Evolutionary conservation across 441 rosid species (phyloP).

Genomic region (Brassica balearica): DNA sequence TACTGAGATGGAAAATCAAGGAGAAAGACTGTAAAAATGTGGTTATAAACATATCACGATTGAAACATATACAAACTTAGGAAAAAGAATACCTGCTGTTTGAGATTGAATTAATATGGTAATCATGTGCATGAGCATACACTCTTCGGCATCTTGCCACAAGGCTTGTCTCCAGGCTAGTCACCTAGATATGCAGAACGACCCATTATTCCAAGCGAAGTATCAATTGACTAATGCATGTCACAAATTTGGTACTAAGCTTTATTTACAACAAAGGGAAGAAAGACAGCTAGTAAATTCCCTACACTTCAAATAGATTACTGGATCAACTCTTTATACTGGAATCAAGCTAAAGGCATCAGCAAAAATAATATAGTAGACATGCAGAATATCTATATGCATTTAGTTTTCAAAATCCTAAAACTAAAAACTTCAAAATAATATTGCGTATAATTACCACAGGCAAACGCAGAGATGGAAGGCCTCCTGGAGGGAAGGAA

Average conservation of each 20-base stretch:
- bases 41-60: background rate
- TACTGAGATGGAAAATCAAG: slow-evolving; percentile 17
- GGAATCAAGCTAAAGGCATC: background rate
- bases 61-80: too few species aligned
- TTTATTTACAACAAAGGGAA: too few species aligned
- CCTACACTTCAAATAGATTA: background rate
- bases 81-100: too few species aligned
- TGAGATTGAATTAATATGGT: too few species aligned
- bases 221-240: too few species aligned
- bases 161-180: too few species aligned
- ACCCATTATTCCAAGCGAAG: too few species aligned
- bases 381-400: slow-evolving; percentile 18
- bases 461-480: slow-evolving; percentile 87
- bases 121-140: too few species aligned
- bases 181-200: too few species aligned
- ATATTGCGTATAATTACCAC: slow-evolving; percentile 73
- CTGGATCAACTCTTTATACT: background rate
- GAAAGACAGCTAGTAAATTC: too few species aligned
- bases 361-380: background rate
- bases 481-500: slow-evolving; percentile 73
- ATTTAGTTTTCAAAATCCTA: slow-evolving; percentile 22
- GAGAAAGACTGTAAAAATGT: slow-evolving; percentile 12
- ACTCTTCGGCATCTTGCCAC: too few species aligned
- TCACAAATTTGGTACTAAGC: too few species aligned
- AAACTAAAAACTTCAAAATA: slow-evolving; percentile 14